Percentiles rank a stretch among this genome's conserved stretches.
These are phyloP conservation scores for Magnolia kwangsiensis DNA, from an alignment of 164 flowering plant species.

Conservation along the genomic window DNA sequence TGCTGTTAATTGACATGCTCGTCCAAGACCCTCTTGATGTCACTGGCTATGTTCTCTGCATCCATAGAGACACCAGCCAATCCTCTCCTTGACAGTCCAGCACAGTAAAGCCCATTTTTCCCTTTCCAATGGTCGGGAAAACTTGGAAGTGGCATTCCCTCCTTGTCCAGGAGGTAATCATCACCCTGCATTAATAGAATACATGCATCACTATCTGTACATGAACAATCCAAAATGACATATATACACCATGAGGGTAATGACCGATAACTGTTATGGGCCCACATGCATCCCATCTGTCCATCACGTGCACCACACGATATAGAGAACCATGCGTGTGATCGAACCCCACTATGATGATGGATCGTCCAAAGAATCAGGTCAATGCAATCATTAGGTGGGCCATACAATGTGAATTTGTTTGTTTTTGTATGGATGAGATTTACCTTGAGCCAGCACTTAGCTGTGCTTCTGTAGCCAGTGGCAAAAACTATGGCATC, in stretches of 20 bases:
- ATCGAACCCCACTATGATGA: no score
- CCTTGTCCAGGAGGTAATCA: neutral
- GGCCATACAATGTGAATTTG: no score
- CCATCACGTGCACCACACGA: no score
- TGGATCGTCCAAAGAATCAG: no score
- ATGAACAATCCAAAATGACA: neutral
- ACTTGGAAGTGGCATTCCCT: conserved; percentile 14
- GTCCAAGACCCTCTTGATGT: conserved; percentile 5
- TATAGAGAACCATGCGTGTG: no score
- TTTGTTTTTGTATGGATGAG: no score
- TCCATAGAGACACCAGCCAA: conserved; percentile 14
- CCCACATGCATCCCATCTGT: no score
- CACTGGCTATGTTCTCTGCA: conserved; percentile 10
- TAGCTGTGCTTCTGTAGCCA: conserved; percentile 7
- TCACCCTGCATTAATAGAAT: conserved; percentile 6
- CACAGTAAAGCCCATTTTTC: conserved; percentile 15
- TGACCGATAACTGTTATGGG: no score
- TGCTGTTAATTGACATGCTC: no score
- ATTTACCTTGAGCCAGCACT: conserved; percentile 1
- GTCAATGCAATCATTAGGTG: no score
- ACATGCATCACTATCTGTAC: neutral
- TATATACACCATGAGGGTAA: no score
- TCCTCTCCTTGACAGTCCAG: conserved; percentile 15
- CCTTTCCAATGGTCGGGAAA: conserved; percentile 28
- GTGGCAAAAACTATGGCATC: conserved; percentile 8